These are phyloP conservation scores for Leptodontidium sp. DNA, from an alignment of 2,329 filamentous ascomycete genomes.

Conservation along the genomic window DNA sequence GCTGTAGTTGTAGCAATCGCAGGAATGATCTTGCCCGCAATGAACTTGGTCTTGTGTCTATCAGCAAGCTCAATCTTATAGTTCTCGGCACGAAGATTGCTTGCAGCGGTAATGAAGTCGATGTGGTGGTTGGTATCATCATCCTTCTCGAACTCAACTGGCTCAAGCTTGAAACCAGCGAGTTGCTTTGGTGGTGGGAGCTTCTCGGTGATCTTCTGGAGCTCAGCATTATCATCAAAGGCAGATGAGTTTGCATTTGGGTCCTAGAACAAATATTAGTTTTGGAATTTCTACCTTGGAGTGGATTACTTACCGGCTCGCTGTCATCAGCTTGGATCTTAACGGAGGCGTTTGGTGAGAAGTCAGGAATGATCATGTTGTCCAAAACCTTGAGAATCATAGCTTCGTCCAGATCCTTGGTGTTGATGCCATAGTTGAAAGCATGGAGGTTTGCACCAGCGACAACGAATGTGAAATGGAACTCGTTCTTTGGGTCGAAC, in stretches of 20 bases:
- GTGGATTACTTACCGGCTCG: conserved; percentile 71
- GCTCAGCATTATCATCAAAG: conserved; percentile 78
- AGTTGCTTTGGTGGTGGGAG: conserved; percentile 83
- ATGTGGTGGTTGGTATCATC: conserved; percentile 98
- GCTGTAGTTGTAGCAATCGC: conserved; percentile 98
- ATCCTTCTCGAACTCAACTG: conserved; percentile 98
- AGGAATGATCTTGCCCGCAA: conserved; percentile 98
- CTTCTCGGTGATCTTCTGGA: conserved; percentile 74
- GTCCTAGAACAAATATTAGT: conserved; percentile 56
- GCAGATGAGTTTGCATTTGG: conserved; percentile 71
- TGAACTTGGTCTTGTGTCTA: conserved; percentile 98
- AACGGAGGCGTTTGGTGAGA: conserved; percentile 86
- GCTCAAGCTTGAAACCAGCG: conserved; percentile 86
- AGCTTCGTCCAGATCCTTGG: conserved; percentile 73
- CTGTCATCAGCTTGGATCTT: conserved; percentile 98
- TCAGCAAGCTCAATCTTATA: conserved; percentile 96
- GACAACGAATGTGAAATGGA: conserved; percentile 88
- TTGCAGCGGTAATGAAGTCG: conserved; percentile 97
- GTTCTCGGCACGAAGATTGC: conserved; percentile 95
- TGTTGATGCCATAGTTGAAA: conserved; percentile 97
- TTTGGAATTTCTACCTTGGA: background rate
- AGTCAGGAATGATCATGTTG: conserved; percentile 95
- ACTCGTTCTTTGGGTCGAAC: conserved; percentile 84
- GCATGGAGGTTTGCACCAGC: conserved; percentile 92
- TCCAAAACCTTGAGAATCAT: conserved; percentile 84